A percentile compares a stretch with the other conserved stretches of the same genome.
These are phyloP conservation scores for Carex arenaria DNA, from an alignment of 202 grass and related monocot species.

Conservation along the genomic window DNA sequence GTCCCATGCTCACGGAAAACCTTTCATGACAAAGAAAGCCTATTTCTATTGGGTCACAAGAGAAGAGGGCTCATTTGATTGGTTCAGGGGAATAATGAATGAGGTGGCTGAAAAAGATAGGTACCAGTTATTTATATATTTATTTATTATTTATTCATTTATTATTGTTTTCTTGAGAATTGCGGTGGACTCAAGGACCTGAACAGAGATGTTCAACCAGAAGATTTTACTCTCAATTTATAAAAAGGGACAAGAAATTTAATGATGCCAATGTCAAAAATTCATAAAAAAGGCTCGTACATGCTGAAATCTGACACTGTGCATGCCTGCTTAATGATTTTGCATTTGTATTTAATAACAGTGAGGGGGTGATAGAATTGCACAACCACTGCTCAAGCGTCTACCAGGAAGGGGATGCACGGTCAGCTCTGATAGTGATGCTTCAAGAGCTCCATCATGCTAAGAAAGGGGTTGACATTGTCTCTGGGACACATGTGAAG, in stretches of 20 bases:
- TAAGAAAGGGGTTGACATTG: slow-evolving; percentile 83
- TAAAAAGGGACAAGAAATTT: background rate
- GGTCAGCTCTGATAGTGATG: slow-evolving; percentile 88
- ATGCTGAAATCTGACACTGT: background rate
- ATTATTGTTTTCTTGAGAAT: background rate
- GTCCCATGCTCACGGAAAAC: slow-evolving; percentile 33
- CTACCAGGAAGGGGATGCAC: slow-evolving; percentile 82
- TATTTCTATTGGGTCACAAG: slow-evolving; percentile 97
- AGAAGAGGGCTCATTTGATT: slow-evolving; percentile 91
- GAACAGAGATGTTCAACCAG: background rate
- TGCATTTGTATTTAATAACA: background rate
- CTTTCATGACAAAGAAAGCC: slow-evolving; percentile 63
- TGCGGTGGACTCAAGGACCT: background rate
- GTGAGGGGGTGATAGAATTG: slow-evolving; percentile 63
- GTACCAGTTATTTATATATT: background rate
- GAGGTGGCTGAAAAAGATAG: slow-evolving; percentile 86
- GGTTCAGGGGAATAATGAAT: slow-evolving; percentile 90
- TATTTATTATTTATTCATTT: background rate
- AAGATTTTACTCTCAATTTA: background rate
- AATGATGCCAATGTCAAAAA: background rate
- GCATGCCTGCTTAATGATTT: background rate
- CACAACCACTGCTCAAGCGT: slow-evolving; percentile 92
- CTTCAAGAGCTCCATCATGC: slow-evolving; percentile 86
- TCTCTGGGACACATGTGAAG: slow-evolving; percentile 74
- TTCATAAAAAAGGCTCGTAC: background rate